Percentiles rank a stretch among this genome's conserved stretches.
Evolutionary conservation across 805 yeast genomes (phyloP).

Genomic region (Metschnikowia hibisci): DNA sequence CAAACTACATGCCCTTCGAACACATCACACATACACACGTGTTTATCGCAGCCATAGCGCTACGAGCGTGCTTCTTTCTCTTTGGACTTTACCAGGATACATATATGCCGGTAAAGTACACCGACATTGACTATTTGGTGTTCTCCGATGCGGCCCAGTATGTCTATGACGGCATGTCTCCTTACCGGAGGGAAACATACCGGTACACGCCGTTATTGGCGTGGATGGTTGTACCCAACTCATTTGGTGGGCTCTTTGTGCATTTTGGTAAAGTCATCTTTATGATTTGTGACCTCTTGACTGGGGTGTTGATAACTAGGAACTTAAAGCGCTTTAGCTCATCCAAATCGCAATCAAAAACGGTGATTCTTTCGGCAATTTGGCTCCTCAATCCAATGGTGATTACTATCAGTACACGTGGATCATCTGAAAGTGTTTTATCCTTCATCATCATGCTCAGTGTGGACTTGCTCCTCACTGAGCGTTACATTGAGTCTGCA

Average conservation of each 20-base stretch:
- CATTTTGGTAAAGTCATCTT: conserved; percentile 80
- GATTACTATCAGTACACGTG: conserved; percentile 85
- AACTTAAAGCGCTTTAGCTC: conserved; percentile 1
- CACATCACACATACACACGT: conserved; percentile 6
- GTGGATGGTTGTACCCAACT: conserved; percentile 75
- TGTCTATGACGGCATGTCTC: conserved; percentile 58
- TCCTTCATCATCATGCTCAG: conserved; percentile 64
- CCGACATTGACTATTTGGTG: conserved; percentile 92
- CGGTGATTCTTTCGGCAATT: conserved; percentile 42
- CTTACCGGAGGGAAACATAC: conserved; percentile 83
- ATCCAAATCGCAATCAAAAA: conserved; percentile 2
- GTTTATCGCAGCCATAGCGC: conserved; percentile 9
- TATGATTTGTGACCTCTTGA: conserved; percentile 70
- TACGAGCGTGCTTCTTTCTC: conserved; percentile 60
- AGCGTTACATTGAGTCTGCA: conserved; percentile 27
- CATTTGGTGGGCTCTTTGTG: conserved; percentile 36
- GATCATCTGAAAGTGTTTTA: conserved; percentile 86
- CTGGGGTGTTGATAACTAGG: conserved; percentile 55
- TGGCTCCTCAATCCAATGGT: conserved; percentile 97
- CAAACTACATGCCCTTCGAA: not conserved
- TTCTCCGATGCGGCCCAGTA: conserved; percentile 87
- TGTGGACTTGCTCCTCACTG: conserved; percentile 36
- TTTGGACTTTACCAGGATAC: conserved; percentile 89
- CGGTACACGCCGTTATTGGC: conserved; percentile 89
- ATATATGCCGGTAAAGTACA: conserved; percentile 73